Conservation (phyloP, 1,139 yeast genomes). For the Debaryomyces robertsiae region DNA sequence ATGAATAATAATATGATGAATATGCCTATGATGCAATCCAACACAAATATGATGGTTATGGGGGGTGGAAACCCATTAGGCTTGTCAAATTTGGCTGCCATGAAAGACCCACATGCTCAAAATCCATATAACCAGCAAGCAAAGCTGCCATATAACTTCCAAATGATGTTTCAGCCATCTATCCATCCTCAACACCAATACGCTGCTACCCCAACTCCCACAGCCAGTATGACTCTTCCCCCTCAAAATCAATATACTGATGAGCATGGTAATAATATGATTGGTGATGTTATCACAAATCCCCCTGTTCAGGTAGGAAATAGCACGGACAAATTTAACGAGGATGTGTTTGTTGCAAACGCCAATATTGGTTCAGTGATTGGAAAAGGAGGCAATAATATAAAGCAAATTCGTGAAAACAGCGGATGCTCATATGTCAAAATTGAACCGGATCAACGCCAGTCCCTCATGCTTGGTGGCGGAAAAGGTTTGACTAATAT, state of each 20-base stretch:
- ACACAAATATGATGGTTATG: constrained; percentile 23
- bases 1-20: constrained; percentile 20
- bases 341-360: constrained; percentile 76
- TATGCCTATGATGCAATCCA: constrained; percentile 22
- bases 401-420: constrained; percentile 74
- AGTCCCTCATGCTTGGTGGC: constrained; percentile 53
- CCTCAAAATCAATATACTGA: constrained; percentile 44
- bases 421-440: constrained; percentile 76
- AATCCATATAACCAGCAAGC: constrained; percentile 21
- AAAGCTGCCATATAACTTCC: constrained; percentile 40
- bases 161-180: constrained; percentile 48
- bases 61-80: constrained; percentile 19
- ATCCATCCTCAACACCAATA: constrained; percentile 40
- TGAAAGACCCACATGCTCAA: constrained; percentile 16
- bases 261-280: constrained; percentile 48
- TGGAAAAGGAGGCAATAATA: constrained; percentile 84
- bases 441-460: constrained; percentile 57
- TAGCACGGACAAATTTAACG: constrained; percentile 53
- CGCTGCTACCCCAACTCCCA: constrained; percentile 19
- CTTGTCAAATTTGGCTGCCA: constrained; percentile 17
- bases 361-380: constrained; percentile 81
- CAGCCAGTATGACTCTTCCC: constrained; percentile 25
- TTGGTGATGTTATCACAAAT: constrained; percentile 48
- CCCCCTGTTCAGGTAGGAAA: constrained; percentile 42
- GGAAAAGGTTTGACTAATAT: constrained; percentile 59